Percentiles rank a stretch among this genome's conserved stretches.
Evolutionary conservation across 192 early-diverging fungal genomes (phyloP).

Genomic region (Coemansia sp.): DNA sequence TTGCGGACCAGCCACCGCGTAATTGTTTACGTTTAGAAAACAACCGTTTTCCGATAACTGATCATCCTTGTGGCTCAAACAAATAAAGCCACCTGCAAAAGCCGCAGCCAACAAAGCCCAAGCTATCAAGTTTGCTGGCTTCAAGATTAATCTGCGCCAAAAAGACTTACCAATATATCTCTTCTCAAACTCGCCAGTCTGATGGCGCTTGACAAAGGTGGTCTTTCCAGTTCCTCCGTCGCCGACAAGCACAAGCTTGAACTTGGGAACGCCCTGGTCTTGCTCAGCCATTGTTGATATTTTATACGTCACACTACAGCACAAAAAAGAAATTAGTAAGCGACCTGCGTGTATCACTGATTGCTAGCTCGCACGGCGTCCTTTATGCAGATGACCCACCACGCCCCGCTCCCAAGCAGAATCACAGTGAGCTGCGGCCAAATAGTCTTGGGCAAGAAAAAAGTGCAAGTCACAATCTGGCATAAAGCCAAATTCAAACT

Average conservation of each 20-base stretch:
- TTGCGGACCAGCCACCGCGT: slow-evolving; percentile 1
- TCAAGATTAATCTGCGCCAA: background rate
- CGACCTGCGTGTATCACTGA: background rate
- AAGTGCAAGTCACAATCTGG: no score
- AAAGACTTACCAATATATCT: slow-evolving; percentile 78
- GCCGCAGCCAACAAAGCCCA: background rate
- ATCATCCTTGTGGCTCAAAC: no score
- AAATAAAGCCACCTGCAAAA: no score
- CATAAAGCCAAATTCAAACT: no score
- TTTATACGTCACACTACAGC: slow-evolving; percentile 27
- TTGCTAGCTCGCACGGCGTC: no score
- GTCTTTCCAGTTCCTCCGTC: slow-evolving; percentile 99
- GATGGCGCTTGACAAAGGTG: slow-evolving; percentile 99
- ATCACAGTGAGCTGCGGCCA: no score
- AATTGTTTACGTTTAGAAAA: slow-evolving; percentile 3
- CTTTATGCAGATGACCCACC: no score
- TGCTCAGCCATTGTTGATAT: slow-evolving; percentile 31
- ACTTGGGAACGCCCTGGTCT: slow-evolving; percentile 35
- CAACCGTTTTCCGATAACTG: background rate
- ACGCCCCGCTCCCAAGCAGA: no score
- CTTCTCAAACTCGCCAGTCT: slow-evolving; percentile 99
- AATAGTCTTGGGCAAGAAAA: no score
- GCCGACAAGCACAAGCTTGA: slow-evolving; percentile 76
- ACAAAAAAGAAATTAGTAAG: slow-evolving; percentile 1
- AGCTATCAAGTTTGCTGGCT: background rate